phyloP scores from a whole-genome alignment of 2,329 filamentous ascomycete species.

The Colletotrichum incanum region DNA sequence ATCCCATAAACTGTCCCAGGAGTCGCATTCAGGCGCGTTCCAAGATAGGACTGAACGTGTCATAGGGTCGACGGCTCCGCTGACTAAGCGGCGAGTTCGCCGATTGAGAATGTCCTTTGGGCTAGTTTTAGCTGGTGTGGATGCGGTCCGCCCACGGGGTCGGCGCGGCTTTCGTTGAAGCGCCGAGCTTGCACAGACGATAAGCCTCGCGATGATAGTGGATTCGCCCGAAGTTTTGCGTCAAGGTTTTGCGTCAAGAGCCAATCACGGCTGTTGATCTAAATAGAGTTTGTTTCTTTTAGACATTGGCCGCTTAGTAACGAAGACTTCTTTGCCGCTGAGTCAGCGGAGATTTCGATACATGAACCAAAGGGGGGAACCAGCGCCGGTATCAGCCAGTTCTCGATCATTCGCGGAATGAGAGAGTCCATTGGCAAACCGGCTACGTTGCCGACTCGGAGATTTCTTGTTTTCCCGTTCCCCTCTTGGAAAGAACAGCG shows the following conservation, averaged over 20 bases:
- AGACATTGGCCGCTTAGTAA: slow-evolving; percentile 22
- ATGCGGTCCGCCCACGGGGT: background rate
- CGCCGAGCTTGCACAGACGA: slow-evolving; percentile 11
- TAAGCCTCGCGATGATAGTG: slow-evolving; percentile 1
- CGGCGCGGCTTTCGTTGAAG: slow-evolving; percentile 29
- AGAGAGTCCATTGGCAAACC: slow-evolving; percentile 8
- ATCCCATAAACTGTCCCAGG: slow-evolving; percentile 8
- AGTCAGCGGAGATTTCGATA: slow-evolving; percentile 35
- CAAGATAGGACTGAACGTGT: background rate
- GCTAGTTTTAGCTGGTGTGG: background rate
- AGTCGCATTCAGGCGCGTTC: slow-evolving; percentile 9
- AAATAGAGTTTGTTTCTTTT: background rate
- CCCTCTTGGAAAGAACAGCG: slow-evolving; percentile 6
- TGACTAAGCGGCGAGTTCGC: slow-evolving; percentile 24
- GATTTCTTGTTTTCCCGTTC: background rate
- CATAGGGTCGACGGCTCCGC: background rate
- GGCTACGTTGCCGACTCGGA: slow-evolving; percentile 3
- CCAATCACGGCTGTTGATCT: background rate
- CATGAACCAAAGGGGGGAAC: slow-evolving; percentile 36
- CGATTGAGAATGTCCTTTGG: background rate
- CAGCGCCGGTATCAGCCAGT: background rate
- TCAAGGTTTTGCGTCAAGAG: background rate
- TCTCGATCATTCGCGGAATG: slow-evolving; percentile 14
- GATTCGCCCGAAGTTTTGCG: slow-evolving; percentile 18
- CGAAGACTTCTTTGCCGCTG: accelerated